Base-by-base conservation (phyloP, 2,329 filamentous ascomycete species). In the Sphaerulina musiva region DNA sequence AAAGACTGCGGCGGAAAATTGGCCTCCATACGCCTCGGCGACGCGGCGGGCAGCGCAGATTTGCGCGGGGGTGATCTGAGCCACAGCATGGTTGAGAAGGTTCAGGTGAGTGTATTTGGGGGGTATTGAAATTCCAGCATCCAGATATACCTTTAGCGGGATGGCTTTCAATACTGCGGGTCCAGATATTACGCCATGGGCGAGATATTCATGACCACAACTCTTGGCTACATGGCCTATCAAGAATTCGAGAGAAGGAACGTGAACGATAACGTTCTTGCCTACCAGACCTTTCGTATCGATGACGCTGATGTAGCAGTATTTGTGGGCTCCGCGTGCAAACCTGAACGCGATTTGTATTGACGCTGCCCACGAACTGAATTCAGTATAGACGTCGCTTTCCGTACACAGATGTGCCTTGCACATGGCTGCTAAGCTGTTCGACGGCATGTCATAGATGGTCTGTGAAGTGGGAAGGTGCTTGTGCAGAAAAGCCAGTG, bases 241-340 rank as follows among this genome's bases (percentile, higher is more conserved):
- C 12, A 46, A 23, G 11, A 38, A 36, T 9, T 31, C 20, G 8
- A 52, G 43, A 8, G 12, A 17, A 6, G 34, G 42, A 29, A 52
- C 49, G 34, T 52, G 49, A 7, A 46, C 17, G 34, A 52, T 52
- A 4, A 32, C 34, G 20, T 52, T 52, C 9, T 23, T 20, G 4
- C 34, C 29, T 14, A 14, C n/a, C 10, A 53, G 44, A 17, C 26
- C 36, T 32, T 42, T 53, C 2, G 51, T 53, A 26, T 53, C 51
- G 20, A 53, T 53, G 38, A 53, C 32, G n/a, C 51, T 53, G 43
- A 53, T 53, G 39, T 32, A 42, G 17, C 41, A 32, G 2, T 11
- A 26, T 6, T 11, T 20, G 4, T 2, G 42, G 38, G 2, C 14
- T n/a, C 39, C 39, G 12, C 6, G 39, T 11, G 51, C 26, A 12